Percentiles rank a stretch among this genome's conserved stretches.
Evolutionary conservation across 2,329 filamentous ascomycete genomes (phyloP).

Genomic region (Colletotrichum eleusines): DNA sequence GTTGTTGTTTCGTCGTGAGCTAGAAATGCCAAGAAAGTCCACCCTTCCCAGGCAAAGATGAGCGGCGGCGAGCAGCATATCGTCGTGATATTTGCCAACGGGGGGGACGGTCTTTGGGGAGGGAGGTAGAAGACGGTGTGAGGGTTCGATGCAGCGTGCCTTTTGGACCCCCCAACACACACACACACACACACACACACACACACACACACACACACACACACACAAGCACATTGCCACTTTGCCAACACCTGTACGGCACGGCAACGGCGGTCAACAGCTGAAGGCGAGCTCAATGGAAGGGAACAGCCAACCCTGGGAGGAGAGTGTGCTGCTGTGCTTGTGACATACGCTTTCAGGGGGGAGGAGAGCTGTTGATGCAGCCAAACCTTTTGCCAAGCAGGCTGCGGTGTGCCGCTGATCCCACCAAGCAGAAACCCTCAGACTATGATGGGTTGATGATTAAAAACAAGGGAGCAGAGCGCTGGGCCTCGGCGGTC

Average conservation of each 20-base stretch:
- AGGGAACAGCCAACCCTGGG: too few species aligned
- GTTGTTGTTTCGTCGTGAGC: neutral
- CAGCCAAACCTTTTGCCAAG: slow-evolving; percentile 22
- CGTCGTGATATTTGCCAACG: neutral
- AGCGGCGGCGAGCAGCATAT: slow-evolving; percentile 8
- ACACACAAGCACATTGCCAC: neutral
- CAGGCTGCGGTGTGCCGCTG: slow-evolving; percentile 2
- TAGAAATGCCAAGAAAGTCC: neutral
- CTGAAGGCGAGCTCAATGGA: neutral
- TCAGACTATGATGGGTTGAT: neutral
- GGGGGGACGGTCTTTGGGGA: too few species aligned
- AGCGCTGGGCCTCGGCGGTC: neutral
- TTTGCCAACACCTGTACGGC: neutral
- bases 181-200: too few species aligned
- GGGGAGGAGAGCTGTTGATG: neutral
- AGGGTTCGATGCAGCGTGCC: neutral
- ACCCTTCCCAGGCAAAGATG: neutral
- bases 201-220: neutral
- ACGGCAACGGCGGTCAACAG: neutral
- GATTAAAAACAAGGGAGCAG: neutral
- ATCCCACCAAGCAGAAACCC: neutral
- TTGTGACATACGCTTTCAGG: too few species aligned
- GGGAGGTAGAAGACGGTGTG: neutral
- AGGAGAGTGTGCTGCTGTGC: neutral
- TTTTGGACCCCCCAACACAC: neutral